These are phyloP conservation scores for Pleurotus eryngii DNA, from an alignment of 768 basidiomycete genomes.

Conservation along the genomic window DNA sequence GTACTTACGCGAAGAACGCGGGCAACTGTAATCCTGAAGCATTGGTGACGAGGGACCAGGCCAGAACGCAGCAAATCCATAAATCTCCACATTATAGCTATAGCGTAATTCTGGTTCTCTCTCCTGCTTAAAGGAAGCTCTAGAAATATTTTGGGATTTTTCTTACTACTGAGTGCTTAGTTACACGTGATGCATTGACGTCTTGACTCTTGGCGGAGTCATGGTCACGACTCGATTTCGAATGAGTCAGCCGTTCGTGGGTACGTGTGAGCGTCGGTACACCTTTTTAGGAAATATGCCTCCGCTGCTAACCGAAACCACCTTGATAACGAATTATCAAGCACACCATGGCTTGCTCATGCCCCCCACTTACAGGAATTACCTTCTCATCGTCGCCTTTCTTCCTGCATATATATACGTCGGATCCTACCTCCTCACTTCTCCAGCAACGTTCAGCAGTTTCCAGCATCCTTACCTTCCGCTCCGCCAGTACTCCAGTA, in stretches of 20 bases:
- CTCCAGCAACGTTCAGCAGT: neutral
- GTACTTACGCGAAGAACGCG: too few species aligned
- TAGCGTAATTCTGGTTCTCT: too few species aligned
- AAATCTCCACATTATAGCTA: too few species aligned
- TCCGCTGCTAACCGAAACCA: neutral
- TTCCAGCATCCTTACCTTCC: slow-evolving; percentile 9
- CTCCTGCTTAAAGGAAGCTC: too few species aligned
- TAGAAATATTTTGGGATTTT: too few species aligned
- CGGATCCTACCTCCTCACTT: neutral
- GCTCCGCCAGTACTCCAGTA: slow-evolving; percentile 9
- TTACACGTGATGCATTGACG: too few species aligned
- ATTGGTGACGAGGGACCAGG: too few species aligned
- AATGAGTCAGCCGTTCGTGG: neutral
- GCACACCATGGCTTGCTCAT: neutral
- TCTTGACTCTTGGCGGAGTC: too few species aligned
- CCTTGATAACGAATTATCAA: neutral
- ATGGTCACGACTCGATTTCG: too few species aligned
- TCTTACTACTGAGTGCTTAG: too few species aligned
- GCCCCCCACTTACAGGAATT: neutral
- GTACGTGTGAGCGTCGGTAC: neutral
- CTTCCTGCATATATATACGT: neutral
- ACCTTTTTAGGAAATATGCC: neutral
- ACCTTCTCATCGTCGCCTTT: slow-evolving; percentile 1
- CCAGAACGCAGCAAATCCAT: too few species aligned
- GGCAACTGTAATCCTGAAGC: too few species aligned